These are phyloP conservation scores for Aspergillus ruber DNA, from an alignment of 2,329 filamentous ascomycete species.

Conservation along the genomic window DNA sequence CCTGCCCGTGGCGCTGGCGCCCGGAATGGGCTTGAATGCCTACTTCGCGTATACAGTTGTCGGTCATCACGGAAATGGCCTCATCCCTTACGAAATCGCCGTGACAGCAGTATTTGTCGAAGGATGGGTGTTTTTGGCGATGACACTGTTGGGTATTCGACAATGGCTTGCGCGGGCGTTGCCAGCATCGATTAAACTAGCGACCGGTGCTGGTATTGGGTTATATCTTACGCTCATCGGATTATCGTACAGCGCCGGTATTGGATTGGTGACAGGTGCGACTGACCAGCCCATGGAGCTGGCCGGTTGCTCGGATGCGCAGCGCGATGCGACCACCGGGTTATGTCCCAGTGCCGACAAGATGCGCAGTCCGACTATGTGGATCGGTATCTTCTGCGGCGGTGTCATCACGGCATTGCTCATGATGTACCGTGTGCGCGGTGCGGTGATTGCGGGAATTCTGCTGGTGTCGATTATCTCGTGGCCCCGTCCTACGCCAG, in stretches of 20 bases:
- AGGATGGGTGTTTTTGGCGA: slow-evolving; percentile 74
- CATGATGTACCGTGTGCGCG: slow-evolving; percentile 81
- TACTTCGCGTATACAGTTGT: slow-evolving; percentile 82
- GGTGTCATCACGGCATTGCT: slow-evolving; percentile 72
- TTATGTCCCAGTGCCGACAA: slow-evolving; percentile 59
- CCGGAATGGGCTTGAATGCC: slow-evolving; percentile 77
- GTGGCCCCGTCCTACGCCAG: slow-evolving; percentile 69
- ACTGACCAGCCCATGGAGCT: slow-evolving; percentile 63
- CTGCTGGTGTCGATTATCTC: slow-evolving; percentile 80
- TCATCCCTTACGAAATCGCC: slow-evolving; percentile 67
- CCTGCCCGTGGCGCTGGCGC: slow-evolving; percentile 65
- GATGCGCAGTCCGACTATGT: slow-evolving; percentile 79
- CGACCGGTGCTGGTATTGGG: slow-evolving; percentile 78
- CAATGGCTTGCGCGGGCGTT: slow-evolving; percentile 84
- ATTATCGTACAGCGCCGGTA: slow-evolving; percentile 71
- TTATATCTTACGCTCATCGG: slow-evolving; percentile 64
- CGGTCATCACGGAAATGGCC: slow-evolving; percentile 66
- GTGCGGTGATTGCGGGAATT: slow-evolving; percentile 78
- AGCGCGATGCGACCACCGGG: slow-evolving; percentile 35
- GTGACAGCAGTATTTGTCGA: slow-evolving; percentile 85
- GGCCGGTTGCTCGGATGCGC: slow-evolving; percentile 62
- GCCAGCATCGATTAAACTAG: slow-evolving; percentile 77
- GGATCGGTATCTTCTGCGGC: slow-evolving; percentile 83
- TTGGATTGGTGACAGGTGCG: slow-evolving; percentile 69
- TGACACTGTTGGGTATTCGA: slow-evolving; percentile 73